phyloP scores from a whole-genome alignment of 495 filamentous ascomycete genomes.

The Penicillium cosmopolitanum region DNA sequence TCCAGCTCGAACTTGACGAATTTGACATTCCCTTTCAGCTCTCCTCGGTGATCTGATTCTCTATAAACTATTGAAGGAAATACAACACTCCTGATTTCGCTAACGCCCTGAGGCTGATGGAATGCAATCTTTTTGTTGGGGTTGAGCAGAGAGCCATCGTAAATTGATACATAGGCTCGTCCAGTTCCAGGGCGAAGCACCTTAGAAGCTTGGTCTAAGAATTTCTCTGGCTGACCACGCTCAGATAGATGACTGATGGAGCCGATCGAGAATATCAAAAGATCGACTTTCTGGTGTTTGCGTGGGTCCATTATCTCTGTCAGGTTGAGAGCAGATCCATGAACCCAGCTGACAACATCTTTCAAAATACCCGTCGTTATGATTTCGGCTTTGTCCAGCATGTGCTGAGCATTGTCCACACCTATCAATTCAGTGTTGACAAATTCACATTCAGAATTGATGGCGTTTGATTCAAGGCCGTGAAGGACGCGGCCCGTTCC shows the following conservation, averaged over 20 bases:
- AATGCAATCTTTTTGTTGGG: conserved; percentile 8
- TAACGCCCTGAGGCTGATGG: conserved; percentile 8
- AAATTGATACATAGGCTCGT: conserved; percentile 11
- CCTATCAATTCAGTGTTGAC: conserved; percentile 4
- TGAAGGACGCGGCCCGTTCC: conserved; percentile 12
- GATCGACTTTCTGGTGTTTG: conserved; percentile 6
- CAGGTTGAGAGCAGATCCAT: conserved; percentile 9
- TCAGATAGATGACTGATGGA: conserved; percentile 12
- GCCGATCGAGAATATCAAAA: conserved; percentile 9
- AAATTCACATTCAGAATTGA: background rate
- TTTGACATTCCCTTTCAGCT: conserved; percentile 7
- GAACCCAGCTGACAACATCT: conserved; percentile 3
- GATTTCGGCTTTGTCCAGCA: conserved; percentile 4
- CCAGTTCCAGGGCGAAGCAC: conserved; percentile 7
- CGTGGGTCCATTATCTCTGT: background rate
- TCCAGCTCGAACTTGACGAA: conserved; percentile 9
- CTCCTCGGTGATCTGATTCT: conserved; percentile 10
- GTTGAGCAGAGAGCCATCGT: conserved; percentile 14
- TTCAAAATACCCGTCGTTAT: background rate
- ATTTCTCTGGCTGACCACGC: conserved; percentile 4
- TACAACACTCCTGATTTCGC: conserved; percentile 2
- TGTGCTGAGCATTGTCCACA: conserved; percentile 9
- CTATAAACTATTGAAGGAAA: conserved; percentile 10
- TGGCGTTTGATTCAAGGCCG: conserved; percentile 1
- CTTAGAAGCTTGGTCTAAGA: background rate